Conservation (phyloP, 805 yeast genomes). For the Candida mattraensis region DNA sequence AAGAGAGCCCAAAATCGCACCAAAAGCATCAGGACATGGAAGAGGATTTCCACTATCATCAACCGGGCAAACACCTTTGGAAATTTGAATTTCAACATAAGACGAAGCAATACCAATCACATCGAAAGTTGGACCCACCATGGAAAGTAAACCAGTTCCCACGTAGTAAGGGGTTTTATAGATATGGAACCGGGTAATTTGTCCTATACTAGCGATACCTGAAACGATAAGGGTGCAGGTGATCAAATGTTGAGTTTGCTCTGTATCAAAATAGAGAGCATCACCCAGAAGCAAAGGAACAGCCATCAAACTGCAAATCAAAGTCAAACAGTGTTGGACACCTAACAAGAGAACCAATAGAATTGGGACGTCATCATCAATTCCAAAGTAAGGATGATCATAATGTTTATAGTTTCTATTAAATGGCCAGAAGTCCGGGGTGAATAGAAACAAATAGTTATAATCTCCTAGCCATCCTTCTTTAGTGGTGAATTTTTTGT, state of each 20-base stretch:
- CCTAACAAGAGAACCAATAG: conserved; percentile 67
- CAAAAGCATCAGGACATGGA: conserved; percentile 80
- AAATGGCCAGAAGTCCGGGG: conserved; percentile 67
- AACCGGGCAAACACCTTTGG: conserved; percentile 54
- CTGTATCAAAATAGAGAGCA: conserved; percentile 50
- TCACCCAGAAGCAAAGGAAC: conserved; percentile 68
- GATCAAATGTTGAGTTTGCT: conserved; percentile 51
- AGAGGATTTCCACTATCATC: conserved; percentile 57
- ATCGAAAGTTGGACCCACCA: conserved; percentile 80
- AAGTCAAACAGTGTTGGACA: conserved; percentile 74
- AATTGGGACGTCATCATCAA: conserved; percentile 69
- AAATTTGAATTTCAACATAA: conserved; percentile 68
- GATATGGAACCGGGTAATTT: conserved; percentile 70
- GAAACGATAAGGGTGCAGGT: conserved; percentile 66
- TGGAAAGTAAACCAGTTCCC: conserved; percentile 79
- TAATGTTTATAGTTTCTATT: conserved; percentile 39
- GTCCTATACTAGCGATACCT: conserved; percentile 61
- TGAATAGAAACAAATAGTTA: conserved; percentile 67
- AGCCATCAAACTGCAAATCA: conserved; percentile 79
- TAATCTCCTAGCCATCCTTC: conserved; percentile 78
- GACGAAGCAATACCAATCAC: conserved; percentile 68
- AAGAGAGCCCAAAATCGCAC: conserved; percentile 68
- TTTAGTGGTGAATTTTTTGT: conserved; percentile 51
- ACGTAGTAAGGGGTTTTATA: conserved; percentile 61
- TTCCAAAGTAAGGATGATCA: conserved; percentile 70